Percentiles rank a stretch among this genome's conserved stretches.
Evolutionary conservation across 306 rosid species (phyloP).

Genomic region (Herpetospermum pedunculosum): DNA sequence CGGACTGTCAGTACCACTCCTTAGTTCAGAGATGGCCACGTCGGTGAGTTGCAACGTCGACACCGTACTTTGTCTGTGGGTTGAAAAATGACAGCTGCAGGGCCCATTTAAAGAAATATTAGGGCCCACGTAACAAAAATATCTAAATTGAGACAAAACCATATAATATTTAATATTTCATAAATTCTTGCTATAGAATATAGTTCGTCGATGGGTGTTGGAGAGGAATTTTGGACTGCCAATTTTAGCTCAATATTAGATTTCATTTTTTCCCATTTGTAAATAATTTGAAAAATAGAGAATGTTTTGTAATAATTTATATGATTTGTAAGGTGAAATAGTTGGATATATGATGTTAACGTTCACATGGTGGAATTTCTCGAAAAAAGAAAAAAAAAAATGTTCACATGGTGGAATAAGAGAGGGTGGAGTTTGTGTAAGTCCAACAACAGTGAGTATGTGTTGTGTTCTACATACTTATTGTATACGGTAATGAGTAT

Average conservation of each 20-base stretch:
- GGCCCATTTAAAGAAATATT: neutral
- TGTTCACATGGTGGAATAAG: too few species aligned
- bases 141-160: neutral
- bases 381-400: too few species aligned
- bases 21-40: neutral
- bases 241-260: neutral
- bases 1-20: neutral
- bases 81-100: neutral
- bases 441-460: too few species aligned
- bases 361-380: too few species aligned
- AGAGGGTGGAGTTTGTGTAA: too few species aligned
- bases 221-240: neutral
- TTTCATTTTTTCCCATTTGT: neutral
- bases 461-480: too few species aligned
- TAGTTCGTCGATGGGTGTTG: neutral
- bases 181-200: neutral
- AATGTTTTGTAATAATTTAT: too few species aligned
- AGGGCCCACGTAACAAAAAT: neutral
- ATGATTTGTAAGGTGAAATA: neutral
- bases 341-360: too few species aligned
- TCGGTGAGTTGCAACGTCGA: neutral
- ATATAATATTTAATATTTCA: neutral
- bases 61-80: neutral
- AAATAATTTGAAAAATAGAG: neutral
- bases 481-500: too few species aligned